Conservation (phyloP, 208 protist genomes). For the Crithidia bombi region DNA sequence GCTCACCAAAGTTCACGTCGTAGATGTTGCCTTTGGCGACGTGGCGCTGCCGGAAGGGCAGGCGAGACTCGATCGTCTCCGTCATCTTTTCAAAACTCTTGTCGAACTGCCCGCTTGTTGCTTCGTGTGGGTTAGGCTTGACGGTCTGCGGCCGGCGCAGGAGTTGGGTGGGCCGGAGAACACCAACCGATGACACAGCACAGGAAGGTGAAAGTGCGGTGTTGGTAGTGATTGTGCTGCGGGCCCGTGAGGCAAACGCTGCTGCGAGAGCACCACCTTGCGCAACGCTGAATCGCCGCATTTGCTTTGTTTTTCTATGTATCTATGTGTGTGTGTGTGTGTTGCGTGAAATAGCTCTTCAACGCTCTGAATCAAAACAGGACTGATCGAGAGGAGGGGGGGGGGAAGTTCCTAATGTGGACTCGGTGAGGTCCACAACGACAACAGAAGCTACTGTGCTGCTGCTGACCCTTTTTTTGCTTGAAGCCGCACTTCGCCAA, state of each 20-base stretch:
- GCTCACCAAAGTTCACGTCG: constrained; percentile 71
- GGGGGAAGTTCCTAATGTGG: too few species aligned
- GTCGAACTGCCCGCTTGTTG: constrained; percentile 71
- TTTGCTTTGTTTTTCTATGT: not conserved
- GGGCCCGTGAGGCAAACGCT: not conserved
- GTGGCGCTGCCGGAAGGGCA: constrained; percentile 68
- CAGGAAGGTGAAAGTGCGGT: not conserved
- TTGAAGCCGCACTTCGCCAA: too few species aligned
- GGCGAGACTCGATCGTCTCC: constrained; percentile 56
- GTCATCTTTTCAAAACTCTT: constrained; percentile 85
- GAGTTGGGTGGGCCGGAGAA: constrained; percentile 32
- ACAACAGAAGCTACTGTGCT: too few species aligned
- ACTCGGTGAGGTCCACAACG: too few species aligned
- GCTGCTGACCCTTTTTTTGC: too few species aligned
- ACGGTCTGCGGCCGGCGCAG: constrained; percentile 65
- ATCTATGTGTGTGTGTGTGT: not conserved
- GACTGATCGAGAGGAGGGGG: too few species aligned
- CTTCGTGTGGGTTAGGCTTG: constrained; percentile 80
- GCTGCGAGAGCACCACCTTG: not conserved
- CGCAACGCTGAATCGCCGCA: not conserved
- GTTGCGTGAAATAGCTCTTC: not conserved
- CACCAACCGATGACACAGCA: not conserved
- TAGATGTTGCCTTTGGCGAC: constrained; percentile 60
- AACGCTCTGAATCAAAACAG: not conserved
- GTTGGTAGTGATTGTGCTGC: not conserved